Percentiles rank a stretch among this genome's conserved stretches.
These are phyloP conservation scores for Aureobasidium lini DNA, from an alignment of 2,329 filamentous ascomycete genomes.

Conservation along the genomic window DNA sequence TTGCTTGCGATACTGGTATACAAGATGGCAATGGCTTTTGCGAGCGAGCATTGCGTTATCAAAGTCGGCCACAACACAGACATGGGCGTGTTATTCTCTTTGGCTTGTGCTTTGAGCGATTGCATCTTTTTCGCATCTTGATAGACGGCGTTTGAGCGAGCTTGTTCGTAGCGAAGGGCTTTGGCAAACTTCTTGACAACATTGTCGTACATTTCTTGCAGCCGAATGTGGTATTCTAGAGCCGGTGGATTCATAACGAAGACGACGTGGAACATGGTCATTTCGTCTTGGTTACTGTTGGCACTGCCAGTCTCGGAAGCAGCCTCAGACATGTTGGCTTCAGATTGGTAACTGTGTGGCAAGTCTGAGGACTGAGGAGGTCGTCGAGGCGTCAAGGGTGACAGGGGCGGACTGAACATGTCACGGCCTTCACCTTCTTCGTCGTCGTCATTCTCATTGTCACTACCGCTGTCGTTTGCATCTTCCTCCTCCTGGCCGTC, in stretches of 20 bases:
- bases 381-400: neutral
- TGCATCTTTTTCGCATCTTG: conserved; percentile 80
- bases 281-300: conserved; percentile 43
- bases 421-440: neutral
- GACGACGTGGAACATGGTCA: conserved; percentile 98
- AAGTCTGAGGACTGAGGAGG: neutral
- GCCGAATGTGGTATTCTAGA: conserved; percentile 62
- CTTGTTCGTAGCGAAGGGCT: conserved; percentile 86
- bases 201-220: conserved; percentile 79
- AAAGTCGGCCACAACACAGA: conserved; percentile 63
- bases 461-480: neutral
- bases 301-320: conserved; percentile 28
- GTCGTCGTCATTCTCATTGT: conserved; percentile 3
- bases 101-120: conserved; percentile 70
- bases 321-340: conserved; percentile 3
- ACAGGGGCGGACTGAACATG: conserved; percentile 3
- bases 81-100: conserved; percentile 48
- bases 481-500: neutral
- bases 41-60: conserved; percentile 65
- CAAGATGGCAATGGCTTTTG: conserved; percentile 72
- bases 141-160: conserved; percentile 83
- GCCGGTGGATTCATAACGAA: conserved; percentile 80
- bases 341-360: neutral
- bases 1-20: conserved; percentile 76
- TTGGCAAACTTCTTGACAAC: conserved; percentile 90